A percentile compares a stretch with the other conserved stretches of the same genome.
Evolutionary conservation across 257 asterid genomes (phyloP).

Genomic region (Anisodus tanguticus): DNA sequence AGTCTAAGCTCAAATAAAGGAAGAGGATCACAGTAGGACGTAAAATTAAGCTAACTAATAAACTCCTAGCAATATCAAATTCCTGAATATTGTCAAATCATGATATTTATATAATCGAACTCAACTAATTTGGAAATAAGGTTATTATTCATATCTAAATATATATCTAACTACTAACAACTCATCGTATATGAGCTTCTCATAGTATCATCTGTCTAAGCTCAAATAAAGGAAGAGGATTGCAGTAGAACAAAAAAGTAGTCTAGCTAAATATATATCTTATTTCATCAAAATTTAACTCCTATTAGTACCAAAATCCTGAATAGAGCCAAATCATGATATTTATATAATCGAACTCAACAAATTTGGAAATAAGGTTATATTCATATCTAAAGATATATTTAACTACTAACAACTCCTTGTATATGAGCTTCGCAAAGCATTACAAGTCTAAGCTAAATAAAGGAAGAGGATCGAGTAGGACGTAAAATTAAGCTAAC

Average conservation of each 20-base stretch:
- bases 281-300: not conserved
- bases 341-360: not conserved
- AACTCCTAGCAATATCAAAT: not conserved
- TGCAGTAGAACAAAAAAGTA: no score
- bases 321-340: not conserved
- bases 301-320: not conserved
- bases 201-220: no score
- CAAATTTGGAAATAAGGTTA: not conserved
- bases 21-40: not conserved
- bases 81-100: not conserved
- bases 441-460: no score
- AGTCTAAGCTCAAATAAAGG: not conserved
- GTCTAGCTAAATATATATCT: not conserved
- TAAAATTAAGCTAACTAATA: not conserved
- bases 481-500: not conserved
- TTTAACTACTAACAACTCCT: no score
- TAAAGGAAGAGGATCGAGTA: no score
- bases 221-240: no score
- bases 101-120: not conserved
- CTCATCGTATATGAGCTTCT: no score
- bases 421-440: no score
- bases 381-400: not conserved
- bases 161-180: no score
- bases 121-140: not conserved
- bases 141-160: not conserved